Base-by-base conservation (phyloP, 2,329 filamentous ascomycete genomes). In the Hymenoscyphus linearis region DNA sequence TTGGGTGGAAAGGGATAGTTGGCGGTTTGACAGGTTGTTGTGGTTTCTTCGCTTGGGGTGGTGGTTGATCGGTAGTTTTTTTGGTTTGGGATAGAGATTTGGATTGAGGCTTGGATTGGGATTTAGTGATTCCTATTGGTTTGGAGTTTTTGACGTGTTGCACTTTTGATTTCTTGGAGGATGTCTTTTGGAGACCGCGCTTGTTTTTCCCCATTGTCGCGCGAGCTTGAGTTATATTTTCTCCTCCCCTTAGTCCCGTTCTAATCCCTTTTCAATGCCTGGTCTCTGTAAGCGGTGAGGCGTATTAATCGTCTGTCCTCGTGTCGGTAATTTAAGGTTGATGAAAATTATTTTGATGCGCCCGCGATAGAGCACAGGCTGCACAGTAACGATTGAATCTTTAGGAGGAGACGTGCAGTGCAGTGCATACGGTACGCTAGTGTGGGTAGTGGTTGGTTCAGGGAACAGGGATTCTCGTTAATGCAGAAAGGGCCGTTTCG, bases 1-100 rank as follows among this genome's bases (percentile, higher is more conserved):
- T 76, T 44, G 82, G 76, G 26, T 79, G 74, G 74, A 93, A 93
- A 16, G 90, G 90, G 25, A 93, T 85, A 3, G 78, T 82, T 26
- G 80, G 85, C 65, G 75, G 74, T 65, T 71, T 68, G 58, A 75
- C 72, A 58, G 73, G 70, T 6, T 44, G 35, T 55, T 68, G 66
- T 13, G 59, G 34, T 14, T 58, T 55, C 52, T 62, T 63, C 36
- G 52, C 44, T 10, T n/a, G 9, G 2, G 18, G 18, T 50, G 18
- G 44, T 14, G 18, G 44, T 50, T 50, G 44, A 16, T 56, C 58
- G n/a, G 34, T 22, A n/a, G 2, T 57, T 44, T 57, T 40, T 18
- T 25, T 52, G 18, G 16, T 55, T 55, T 64, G 60, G 22, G 10
- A 13, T 36, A 62, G 63, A 35, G 59, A 26, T 16, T 61, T 56